Evolutionary conservation across 495 filamentous ascomycete genomes (phyloP).

Genomic region (Aspergillus carlsbadensis): DNA sequence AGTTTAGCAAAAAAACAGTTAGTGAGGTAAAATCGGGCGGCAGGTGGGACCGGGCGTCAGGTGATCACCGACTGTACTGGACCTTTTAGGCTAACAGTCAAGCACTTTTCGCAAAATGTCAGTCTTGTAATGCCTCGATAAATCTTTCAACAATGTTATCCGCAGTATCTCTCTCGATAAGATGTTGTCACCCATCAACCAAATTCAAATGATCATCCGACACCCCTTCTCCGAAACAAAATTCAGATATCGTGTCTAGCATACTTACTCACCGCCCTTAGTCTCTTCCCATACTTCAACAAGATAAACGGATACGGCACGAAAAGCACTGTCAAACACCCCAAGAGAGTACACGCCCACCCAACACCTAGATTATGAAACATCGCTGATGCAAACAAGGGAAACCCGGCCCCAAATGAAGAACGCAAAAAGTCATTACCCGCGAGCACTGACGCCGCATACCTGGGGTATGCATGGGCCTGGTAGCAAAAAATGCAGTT

Average conservation of each 20-base stretch:
- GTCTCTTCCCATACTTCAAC: conserved; percentile 28
- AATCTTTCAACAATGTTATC: too few relatives aligned
- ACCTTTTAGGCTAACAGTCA: too few relatives aligned
- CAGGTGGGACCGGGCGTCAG: background rate
- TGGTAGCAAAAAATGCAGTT: conserved; percentile 49
- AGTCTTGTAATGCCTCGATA: too few relatives aligned
- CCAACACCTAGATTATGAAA: conserved; percentile 61
- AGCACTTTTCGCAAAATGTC: too few relatives aligned
- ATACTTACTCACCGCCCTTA: conserved; percentile 27
- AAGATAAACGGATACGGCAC: conserved; percentile 40
- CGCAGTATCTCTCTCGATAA: too few relatives aligned
- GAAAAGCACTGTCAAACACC: conserved; percentile 47
- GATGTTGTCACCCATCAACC: too few relatives aligned
- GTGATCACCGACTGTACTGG: background rate
- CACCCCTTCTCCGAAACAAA: too few relatives aligned
- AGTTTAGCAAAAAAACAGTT: background rate
- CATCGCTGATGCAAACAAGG: conserved; percentile 44
- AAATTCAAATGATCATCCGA: too few relatives aligned
- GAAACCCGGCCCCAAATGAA: conserved; percentile 49
- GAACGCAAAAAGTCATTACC: conserved; percentile 51
- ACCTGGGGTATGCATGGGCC: conserved; percentile 42
- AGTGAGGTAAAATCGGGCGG: background rate
- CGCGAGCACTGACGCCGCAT: conserved; percentile 50
- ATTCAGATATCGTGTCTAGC: conserved; percentile 18
- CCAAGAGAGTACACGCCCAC: conserved; percentile 63